phyloP scores from a whole-genome alignment of 2,329 filamentous ascomycete genomes.

The Trichoderma semiorbis region DNA sequence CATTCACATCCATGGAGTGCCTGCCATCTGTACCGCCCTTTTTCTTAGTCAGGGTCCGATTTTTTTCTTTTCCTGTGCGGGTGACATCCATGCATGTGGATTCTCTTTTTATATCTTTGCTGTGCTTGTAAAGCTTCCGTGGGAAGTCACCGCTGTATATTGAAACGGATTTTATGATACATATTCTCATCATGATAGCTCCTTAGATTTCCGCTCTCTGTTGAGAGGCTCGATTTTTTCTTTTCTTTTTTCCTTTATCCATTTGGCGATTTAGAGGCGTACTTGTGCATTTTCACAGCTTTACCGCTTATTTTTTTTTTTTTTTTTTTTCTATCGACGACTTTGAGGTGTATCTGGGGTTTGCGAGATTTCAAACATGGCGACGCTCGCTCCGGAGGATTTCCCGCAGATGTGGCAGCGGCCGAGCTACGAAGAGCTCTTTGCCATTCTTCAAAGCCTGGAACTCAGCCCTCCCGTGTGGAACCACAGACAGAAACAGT shows the following conservation, averaged over 20 bases:
- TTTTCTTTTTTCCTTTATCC: not conserved
- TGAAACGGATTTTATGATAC: not conserved
- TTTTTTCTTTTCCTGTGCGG: not conserved
- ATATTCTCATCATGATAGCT: slow-evolving; percentile 4
- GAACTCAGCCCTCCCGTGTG: slow-evolving; percentile 66
- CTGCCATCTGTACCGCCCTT: not conserved
- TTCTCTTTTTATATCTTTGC: not conserved
- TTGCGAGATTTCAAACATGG: slow-evolving; percentile 25
- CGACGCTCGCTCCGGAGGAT: slow-evolving; percentile 45
- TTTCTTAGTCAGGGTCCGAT: not conserved
- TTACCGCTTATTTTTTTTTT: not conserved
- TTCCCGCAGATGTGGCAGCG: slow-evolving; percentile 80
- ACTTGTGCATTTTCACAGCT: not conserved
- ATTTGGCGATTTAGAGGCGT: not conserved
- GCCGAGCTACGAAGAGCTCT: slow-evolving; percentile 62
- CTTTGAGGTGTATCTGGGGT: not conserved
- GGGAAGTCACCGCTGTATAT: not conserved
- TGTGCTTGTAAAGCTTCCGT: not conserved
- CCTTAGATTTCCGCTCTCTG: not conserved
- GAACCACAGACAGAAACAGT: slow-evolving; percentile 47
- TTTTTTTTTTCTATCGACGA: not conserved
- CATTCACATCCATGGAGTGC: not conserved
- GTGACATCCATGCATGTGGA: slow-evolving; percentile 6
- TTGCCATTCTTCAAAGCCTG: slow-evolving; percentile 63
- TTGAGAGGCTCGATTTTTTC: not conserved